Evolutionary conservation across 352 stramenopile species (phyloP).

Genomic region (Phytophthora crassamura): DNA sequence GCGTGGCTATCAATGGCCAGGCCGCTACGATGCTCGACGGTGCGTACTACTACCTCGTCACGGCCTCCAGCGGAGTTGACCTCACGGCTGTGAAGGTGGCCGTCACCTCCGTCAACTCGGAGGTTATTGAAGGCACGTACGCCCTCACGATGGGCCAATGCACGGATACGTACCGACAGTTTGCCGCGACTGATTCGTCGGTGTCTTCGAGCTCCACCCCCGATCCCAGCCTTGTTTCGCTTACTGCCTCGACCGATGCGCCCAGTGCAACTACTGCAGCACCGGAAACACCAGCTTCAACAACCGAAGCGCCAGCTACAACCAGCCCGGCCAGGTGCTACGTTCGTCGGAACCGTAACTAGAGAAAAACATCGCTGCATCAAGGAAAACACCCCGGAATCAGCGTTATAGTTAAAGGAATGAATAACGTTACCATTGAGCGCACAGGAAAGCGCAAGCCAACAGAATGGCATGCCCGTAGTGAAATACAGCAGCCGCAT

Average conservation of each 20-base stretch:
- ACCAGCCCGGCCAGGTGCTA: slow-evolving; percentile 13
- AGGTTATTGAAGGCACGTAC: slow-evolving; percentile 40
- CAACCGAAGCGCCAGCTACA: not conserved
- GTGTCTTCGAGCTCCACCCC: too few relatives aligned
- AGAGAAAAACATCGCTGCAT: too few relatives aligned
- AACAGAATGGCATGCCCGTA: too few relatives aligned
- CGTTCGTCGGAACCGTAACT: slow-evolving; percentile 15
- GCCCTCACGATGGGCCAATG: slow-evolving; percentile 38
- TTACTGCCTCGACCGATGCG: not conserved
- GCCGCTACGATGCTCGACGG: slow-evolving; percentile 30
- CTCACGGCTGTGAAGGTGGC: slow-evolving; percentile 30
- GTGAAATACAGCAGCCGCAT: not conserved
- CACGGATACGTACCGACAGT: slow-evolving; percentile 41
- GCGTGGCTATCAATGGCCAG: slow-evolving; percentile 44
- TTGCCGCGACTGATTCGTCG: slow-evolving; percentile 7
- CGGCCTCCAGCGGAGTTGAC: slow-evolving; percentile 22
- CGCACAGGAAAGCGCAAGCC: too few relatives aligned
- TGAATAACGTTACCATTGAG: too few relatives aligned
- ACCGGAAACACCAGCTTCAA: not conserved
- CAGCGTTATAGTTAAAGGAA: too few relatives aligned
- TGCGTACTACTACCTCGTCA: slow-evolving; percentile 51
- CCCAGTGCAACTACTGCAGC: not conserved
- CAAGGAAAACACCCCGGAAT: too few relatives aligned
- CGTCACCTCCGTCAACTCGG: slow-evolving; percentile 37
- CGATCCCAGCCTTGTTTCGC: too few relatives aligned